Evolutionary conservation across 179 eudicot genomes (phyloP), one percentile per base, ranked within the genome.

Genomic region (Beta lomatogona): DNA sequence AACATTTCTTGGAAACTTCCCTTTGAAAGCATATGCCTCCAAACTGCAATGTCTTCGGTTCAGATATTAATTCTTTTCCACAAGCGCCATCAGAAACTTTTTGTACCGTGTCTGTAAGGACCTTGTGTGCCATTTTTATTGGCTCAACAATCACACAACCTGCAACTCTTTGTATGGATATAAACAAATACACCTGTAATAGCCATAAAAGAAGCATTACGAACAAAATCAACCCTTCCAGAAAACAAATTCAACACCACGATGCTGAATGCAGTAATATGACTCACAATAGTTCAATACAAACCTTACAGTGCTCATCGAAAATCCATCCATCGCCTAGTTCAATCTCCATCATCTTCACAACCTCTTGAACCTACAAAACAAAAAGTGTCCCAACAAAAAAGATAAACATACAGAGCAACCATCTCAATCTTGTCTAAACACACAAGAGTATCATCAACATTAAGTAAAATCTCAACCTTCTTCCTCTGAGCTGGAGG

Each of bases 271-370:
- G 14, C 8, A 21, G 45, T 73, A 3, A 14, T n/a, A 64, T 10
- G 15, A 59, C 48, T 21, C 44, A 36, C 28, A 45, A 55, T 3
- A 11, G 13, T 18, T 16, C 36, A 54, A 52, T 15, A 55, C 82
- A 83, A 70, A 84, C 99, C 97, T 95, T 88, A 76, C 93, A 89
- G 8, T 77, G 83, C 81, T 90, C 85, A 69, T 86, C 88, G 70
- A 85, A 88, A 64, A 95, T 88, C 97, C 99, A 95, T 70, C 92
- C 98, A 64, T 92, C 98, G 61, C 98, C 95, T 19, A 95, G 95
- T 61, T 95, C 96, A 85, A 87, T 88, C 88, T 95, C 99, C 98
- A 95, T 91, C 89, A 92, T 89, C 77, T 90, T 89, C 69, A 95
- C 89, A 80, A 92, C 94, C 82, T 94, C 97, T 79, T 88, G 88